Evolutionary conservation across 768 basidiomycete species (phyloP).

Genomic region (Russula abietina): DNA sequence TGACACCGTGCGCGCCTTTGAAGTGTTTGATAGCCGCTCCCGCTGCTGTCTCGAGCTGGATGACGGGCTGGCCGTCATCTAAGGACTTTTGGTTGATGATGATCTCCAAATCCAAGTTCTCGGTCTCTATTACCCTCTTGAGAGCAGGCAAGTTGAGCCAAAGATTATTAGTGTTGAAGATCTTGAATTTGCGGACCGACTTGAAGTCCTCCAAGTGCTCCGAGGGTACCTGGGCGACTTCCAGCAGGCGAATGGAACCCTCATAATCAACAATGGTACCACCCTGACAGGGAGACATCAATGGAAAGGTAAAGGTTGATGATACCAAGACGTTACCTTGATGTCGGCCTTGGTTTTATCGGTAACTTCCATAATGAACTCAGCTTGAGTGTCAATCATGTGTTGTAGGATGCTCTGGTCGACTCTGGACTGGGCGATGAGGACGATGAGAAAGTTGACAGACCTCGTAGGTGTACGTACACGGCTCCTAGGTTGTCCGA

Average conservation of each 20-base stretch:
- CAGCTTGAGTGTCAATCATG: constrained; percentile 58
- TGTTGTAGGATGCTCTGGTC: constrained; percentile 61
- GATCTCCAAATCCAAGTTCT: constrained; percentile 69
- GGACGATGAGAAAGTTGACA: constrained; percentile 4
- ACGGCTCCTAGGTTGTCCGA: constrained; percentile 71
- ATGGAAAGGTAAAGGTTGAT: neutral
- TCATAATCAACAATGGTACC: constrained; percentile 67
- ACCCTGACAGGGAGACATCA: constrained; percentile 32
- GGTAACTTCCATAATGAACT: constrained; percentile 73
- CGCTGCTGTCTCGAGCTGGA: constrained; percentile 75
- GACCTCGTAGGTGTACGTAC: constrained; percentile 30
- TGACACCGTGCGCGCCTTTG: constrained; percentile 59
- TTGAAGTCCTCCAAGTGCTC: constrained; percentile 75
- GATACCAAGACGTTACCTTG: constrained; percentile 34
- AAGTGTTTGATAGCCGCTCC: constrained; percentile 74
- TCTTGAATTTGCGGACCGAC: constrained; percentile 72
- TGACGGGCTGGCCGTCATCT: constrained; percentile 62
- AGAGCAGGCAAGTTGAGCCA: constrained; percentile 56
- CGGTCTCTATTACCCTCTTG: constrained; percentile 67
- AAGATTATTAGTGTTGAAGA: constrained; percentile 70
- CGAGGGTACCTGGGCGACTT: constrained; percentile 68
- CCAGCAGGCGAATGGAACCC: constrained; percentile 60
- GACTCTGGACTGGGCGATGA: constrained; percentile 37
- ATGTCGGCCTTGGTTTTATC: constrained; percentile 82
- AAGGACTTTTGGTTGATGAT: constrained; percentile 69